Evolutionary conservation across 352 stramenopile genomes (phyloP), one percentile per base, ranked within the genome.

Genomic region (Phytophthora citricola): DNA sequence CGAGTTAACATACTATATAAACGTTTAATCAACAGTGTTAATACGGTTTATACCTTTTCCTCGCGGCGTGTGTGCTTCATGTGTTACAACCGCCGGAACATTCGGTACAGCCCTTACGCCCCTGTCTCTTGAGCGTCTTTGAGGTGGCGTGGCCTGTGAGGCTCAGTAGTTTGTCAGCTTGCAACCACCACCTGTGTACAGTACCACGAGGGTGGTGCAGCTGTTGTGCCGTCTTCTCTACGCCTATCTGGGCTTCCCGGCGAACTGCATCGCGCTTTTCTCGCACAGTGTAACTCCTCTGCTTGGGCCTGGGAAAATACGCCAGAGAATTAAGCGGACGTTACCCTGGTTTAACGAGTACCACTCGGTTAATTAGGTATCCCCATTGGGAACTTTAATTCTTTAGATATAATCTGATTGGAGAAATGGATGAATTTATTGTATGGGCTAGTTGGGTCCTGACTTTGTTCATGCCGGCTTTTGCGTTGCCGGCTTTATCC

Each of bases 101-200:
- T 41, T 27, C 22, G 46, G 46, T 15, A 40, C 24, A 2, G 40
- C 17, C 29, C 29, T 41, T 27, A 3, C 46, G 27, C 14, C 46
- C 46, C 15, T 53, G 26, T 9, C 24, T 4, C 1, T 26, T 26
- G 2, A 26, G 24, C 24, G 24, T 4, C 3, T 26, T 40, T 12
- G 29, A 53, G 12, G 46, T 53, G 46, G 46, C 46, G 29, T 41
- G 45, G 26, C 27, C 46, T 27, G 46, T 53, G 14, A 53, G 1
- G 12, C 46, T 40, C 14, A 41, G 11, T 14, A 29, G 27, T 27
- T 26, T 29, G 9, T 53, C 27, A 22, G 29, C 27, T n/a, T 53
- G 46, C 46, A 4, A 7, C 27, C 46, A 41, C n/a, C 14, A 29
- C 27, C 29, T 29, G 7, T 43, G 47, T 3, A n/a, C 47, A 14